These are phyloP conservation scores for Emericellopsis terricola DNA, from an alignment of 495 filamentous ascomycete species.

Conservation along the genomic window DNA sequence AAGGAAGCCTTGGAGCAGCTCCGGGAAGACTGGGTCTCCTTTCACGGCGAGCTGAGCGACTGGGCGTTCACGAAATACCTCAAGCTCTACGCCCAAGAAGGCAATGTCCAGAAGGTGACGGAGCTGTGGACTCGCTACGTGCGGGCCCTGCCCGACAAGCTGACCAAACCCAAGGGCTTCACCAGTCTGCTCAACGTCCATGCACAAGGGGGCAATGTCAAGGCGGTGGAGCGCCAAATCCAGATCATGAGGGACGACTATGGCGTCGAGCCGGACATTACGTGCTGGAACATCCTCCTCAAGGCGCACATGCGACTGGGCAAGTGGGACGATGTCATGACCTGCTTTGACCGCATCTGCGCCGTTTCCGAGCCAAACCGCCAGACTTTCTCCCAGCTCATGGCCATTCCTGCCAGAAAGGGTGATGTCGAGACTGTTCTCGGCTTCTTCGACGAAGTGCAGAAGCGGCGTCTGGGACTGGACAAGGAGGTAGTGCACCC, in stretches of 20 bases:
- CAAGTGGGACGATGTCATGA: constrained; percentile 45
- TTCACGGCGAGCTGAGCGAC: constrained; percentile 16
- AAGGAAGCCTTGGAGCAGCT: constrained; percentile 28
- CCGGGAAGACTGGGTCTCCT: constrained; percentile 33
- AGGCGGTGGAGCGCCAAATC: constrained; percentile 43
- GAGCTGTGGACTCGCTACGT: constrained; percentile 37
- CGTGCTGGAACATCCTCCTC: constrained; percentile 63
- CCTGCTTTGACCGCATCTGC: constrained; percentile 38
- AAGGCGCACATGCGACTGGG: constrained; percentile 45
- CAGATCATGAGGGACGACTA: constrained; percentile 20
- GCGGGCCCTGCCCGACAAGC: constrained; percentile 13
- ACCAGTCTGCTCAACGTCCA: constrained; percentile 43
- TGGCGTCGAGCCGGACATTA: constrained; percentile 30
- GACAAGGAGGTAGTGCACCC: constrained; percentile 16
- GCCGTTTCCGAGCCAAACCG: constrained; percentile 28
- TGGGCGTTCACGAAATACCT: constrained; percentile 30
- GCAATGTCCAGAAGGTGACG: constrained; percentile 30
- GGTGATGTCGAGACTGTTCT: constrained; percentile 57
- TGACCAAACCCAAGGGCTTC: constrained; percentile 14
- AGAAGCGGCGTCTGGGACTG: constrained; percentile 17
- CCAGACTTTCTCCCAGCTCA: constrained; percentile 50
- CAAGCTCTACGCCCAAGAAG: constrained; percentile 31
- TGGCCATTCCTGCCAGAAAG: constrained; percentile 48
- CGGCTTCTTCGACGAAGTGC: constrained; percentile 39
- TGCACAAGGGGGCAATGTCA: constrained; percentile 41